These are phyloP conservation scores for Suillus hirtellus DNA, from an alignment of 768 basidiomycete genomes.

Conservation along the genomic window DNA sequence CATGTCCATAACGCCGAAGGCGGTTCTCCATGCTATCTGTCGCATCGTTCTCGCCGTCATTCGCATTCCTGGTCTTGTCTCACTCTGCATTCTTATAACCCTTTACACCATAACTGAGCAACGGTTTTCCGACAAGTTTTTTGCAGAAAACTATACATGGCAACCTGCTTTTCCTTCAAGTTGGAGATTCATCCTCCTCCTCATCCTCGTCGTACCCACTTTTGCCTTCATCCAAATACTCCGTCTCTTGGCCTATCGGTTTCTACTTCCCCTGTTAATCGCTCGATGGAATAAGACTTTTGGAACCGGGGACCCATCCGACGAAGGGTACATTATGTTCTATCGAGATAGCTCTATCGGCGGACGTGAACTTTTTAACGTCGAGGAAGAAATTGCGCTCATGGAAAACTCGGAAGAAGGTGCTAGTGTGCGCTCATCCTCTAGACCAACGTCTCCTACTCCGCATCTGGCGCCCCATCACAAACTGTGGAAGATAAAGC, in stretches of 20 bases:
- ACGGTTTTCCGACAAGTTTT: constrained; percentile 5
- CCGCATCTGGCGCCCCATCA: background rate
- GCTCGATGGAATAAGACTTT: constrained; percentile 1
- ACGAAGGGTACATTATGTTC: constrained; percentile 9
- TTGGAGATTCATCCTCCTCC: constrained; percentile 7
- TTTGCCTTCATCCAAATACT: constrained; percentile 9
- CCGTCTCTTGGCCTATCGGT: constrained; percentile 4
- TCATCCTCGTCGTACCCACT: constrained; percentile 6
- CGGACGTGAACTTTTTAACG: background rate
- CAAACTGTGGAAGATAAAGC: constrained; percentile 1
- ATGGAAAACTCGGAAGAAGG: background rate
- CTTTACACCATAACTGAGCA: constrained; percentile 3
- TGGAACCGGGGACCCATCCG: background rate
- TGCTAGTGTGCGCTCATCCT: background rate
- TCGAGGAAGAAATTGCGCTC: constrained; percentile 1
- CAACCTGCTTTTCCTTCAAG: constrained; percentile 13
- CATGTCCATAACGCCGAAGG: background rate
- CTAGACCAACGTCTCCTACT: constrained; percentile 6
- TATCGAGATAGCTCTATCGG: background rate
- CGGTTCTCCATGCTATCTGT: background rate
- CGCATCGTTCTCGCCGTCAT: background rate
- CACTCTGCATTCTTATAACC: background rate
- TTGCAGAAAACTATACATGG: background rate
- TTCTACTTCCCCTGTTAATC: background rate
- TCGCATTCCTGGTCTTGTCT: constrained; percentile 12